Conservation (phyloP, 176 grass and related monocot genomes). For the Puccinellia tenuiflora region DNA sequence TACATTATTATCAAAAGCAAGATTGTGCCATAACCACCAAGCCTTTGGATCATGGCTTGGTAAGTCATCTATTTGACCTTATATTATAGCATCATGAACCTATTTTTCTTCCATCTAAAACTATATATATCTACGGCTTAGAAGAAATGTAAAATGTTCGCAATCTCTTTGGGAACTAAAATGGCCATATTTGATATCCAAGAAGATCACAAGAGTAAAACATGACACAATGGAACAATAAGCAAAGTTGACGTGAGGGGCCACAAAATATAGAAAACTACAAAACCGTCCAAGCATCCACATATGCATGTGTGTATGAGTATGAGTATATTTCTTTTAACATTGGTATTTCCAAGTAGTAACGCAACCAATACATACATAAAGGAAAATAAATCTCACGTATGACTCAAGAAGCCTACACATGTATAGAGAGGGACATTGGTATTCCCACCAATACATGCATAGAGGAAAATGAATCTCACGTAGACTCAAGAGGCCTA, state of each 20-base stretch:
- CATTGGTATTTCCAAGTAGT: neutral
- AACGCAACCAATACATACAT: too few species aligned
- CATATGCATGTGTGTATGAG: too few species aligned
- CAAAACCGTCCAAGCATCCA: neutral
- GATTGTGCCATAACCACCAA: neutral
- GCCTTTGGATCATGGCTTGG: neutral
- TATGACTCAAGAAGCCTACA: too few species aligned
- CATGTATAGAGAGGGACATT: too few species aligned
- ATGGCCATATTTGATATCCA: neutral
- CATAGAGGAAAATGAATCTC: too few species aligned
- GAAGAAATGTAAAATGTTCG: neutral
- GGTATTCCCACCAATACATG: too few species aligned
- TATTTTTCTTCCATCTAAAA: neutral
- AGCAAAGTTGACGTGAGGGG: neutral
- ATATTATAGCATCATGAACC: neutral
- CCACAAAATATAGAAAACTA: neutral
- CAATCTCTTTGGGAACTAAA: neutral
- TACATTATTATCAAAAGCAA: too few species aligned
- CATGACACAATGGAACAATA: neutral
- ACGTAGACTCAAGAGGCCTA: too few species aligned
- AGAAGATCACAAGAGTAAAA: neutral
- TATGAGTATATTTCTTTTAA: neutral
- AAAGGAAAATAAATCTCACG: too few species aligned
- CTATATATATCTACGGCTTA: neutral
- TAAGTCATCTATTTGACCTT: neutral